Conservation (phyloP, 139 green algal genomes). For the Astrephomene gubernaculifera region DNA sequence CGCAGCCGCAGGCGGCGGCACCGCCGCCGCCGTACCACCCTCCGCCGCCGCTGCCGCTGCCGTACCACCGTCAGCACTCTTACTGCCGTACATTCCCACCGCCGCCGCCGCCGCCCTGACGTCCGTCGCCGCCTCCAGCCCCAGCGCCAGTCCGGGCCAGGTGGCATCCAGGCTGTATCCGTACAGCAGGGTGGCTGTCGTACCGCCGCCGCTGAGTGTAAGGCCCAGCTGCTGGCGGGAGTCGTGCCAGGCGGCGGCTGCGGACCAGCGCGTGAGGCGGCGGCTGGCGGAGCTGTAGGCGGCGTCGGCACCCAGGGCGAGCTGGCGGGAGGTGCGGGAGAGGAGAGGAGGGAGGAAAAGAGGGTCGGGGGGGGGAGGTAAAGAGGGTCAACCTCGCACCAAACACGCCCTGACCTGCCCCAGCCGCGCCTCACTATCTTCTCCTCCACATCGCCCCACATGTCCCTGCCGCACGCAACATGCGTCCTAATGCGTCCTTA, state of each 20-base stretch:
- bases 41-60: neutral
- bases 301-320: neutral
- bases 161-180: conserved; percentile 26
- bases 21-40: neutral
- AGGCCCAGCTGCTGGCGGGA: neutral
- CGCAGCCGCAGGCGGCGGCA: too few relatives aligned
- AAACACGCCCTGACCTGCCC: too few relatives aligned
- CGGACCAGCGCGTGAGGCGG: neutral
- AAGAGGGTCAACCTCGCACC: too few relatives aligned
- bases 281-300: neutral
- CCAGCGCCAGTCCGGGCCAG: conserved; percentile 7
- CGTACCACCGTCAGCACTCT: too few relatives aligned
- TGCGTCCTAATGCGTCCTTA: too few relatives aligned
- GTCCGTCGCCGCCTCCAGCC: conserved; percentile 10
- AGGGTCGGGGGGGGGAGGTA: neutral
- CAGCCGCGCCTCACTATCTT: too few relatives aligned
- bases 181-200: conserved; percentile 17
- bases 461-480: too few relatives aligned
- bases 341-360: neutral
- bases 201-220: neutral
- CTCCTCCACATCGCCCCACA: too few relatives aligned
- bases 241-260: conserved; percentile 26
- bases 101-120: neutral
- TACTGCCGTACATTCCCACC: neutral
- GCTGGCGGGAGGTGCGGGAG: neutral